Base-by-base conservation (phyloP, 2,329 filamentous ascomycete species). In the Fusarium abutilonis region DNA sequence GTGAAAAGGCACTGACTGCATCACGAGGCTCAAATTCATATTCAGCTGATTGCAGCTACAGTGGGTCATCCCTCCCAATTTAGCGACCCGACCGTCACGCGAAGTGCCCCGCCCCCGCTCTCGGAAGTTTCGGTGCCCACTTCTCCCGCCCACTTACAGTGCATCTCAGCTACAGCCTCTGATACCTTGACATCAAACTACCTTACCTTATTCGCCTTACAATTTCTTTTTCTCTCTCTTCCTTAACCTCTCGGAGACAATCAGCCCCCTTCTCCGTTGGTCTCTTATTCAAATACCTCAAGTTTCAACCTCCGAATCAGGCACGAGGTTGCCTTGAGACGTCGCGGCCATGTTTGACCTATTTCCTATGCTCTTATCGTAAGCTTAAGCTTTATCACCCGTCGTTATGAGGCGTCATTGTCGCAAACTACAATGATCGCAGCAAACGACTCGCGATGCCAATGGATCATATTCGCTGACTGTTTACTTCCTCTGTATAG, bases 291-390 rank as follows among this genome's bases (percentile, higher is more conserved):
- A 29, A 44, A 46, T 2, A 28, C 14, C 11, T 41, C 26, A 38
- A 34, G 17, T 14, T 42, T 34, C 14, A 17, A 36, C 14, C 21
- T 10, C 23, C 36, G 4, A 31, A 13, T 26, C 19, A 50, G 13
- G 34, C 47, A 19, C 36, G 54, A 58, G 56, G 50, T 43, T 28
- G 17, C 42, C 60, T 50, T 8, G 46, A 32, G 26, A 47, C 50
- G 43, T 60, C 65, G 60, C 71, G 69, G 78, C 52, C 77, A 91
- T 93, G 89, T 92, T 93, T 73, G 88, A 90, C 77, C 84, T 92
- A 69, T 84, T 93, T 70, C 86, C 90, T 70, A 90, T 91, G 77
- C 80, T 92, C 70, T 80, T 93, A 76, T 91, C 90, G 90, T 93
- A 80, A 80, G 89, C 83, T 51, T 32, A 28, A 45, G 66, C 61